phyloP scores from a whole-genome alignment of 495 filamentous ascomycete species.

The Neurospora sp. region DNA sequence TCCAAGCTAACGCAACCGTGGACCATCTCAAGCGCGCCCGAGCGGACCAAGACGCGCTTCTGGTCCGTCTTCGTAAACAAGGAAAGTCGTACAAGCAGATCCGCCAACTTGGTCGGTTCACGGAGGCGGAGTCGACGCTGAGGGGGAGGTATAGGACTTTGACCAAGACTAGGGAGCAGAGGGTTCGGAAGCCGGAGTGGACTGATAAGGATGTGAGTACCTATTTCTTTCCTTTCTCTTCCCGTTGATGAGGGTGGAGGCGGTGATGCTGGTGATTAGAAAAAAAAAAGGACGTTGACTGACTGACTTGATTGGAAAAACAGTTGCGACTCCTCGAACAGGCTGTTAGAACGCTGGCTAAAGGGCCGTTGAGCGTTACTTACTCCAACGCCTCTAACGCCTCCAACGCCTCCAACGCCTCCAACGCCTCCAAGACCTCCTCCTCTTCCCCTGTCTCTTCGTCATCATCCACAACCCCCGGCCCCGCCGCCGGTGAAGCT shows the following conservation, averaged over 20 bases:
- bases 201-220: constrained; percentile 57
- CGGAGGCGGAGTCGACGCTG: constrained; percentile 79
- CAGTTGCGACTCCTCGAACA: constrained; percentile 40
- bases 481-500: too few species aligned
- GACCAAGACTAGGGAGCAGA: constrained; percentile 63
- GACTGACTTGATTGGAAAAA: too few species aligned
- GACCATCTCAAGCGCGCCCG: constrained; percentile 1
- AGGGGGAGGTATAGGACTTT: constrained; percentile 69
- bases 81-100: constrained; percentile 78
- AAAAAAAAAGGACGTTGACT: too few species aligned
- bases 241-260: too few species aligned
- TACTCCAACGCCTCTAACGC: not conserved
- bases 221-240: too few species aligned
- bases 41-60: constrained; percentile 44
- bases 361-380: not conserved
- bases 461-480: not conserved
- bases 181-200: constrained; percentile 76
- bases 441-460: not conserved
- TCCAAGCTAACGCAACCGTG: not conserved
- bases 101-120: constrained; percentile 50
- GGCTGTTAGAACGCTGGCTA: constrained; percentile 32
- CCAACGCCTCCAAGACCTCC: not conserved
- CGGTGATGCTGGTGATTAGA: too few species aligned
- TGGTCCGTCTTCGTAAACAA: constrained; percentile 51
- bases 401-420: not conserved